Conservation (phyloP, 768 basidiomycete genomes). For the Pluteus cervinus region DNA sequence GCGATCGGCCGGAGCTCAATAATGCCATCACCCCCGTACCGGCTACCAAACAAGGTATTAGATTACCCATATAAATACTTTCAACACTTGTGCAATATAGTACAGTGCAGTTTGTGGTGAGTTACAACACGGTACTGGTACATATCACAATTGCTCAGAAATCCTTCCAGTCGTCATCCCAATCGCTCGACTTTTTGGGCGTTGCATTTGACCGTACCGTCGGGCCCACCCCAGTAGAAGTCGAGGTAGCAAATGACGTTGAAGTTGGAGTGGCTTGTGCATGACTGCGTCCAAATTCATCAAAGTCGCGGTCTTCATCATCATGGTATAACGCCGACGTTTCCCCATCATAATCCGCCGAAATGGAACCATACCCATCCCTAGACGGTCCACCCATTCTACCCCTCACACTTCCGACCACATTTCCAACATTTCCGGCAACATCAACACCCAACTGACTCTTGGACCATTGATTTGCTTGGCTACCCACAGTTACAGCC, state of each 20-base stretch:
- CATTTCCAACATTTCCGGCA: conserved; percentile 65
- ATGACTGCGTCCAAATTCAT: conserved; percentile 27
- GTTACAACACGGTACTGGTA: background rate
- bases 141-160: conserved; percentile 36
- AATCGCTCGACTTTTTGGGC: conserved; percentile 47
- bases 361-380: conserved; percentile 43
- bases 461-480: conserved; percentile 76
- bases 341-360: conserved; percentile 44
- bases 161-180: conserved; percentile 81
- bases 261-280: conserved; percentile 5
- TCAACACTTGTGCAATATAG: too few species aligned
- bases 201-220: conserved; percentile 14
- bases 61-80: background rate
- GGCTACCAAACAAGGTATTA: background rate
- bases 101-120: background rate
- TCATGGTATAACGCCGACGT: conserved; percentile 59
- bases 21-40: too few species aligned
- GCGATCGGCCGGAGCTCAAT: conserved; percentile 29
- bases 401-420: conserved; percentile 61
- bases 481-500: conserved; percentile 54
- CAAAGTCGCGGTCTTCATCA: conserved; percentile 65
- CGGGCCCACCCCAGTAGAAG: conserved; percentile 5
- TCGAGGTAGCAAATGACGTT: conserved; percentile 6
- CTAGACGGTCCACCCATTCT: conserved; percentile 48
- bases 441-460: conserved; percentile 80